Base-by-base conservation (phyloP, 106 monocot genomes). In the Ottelia alismoides region DNA sequence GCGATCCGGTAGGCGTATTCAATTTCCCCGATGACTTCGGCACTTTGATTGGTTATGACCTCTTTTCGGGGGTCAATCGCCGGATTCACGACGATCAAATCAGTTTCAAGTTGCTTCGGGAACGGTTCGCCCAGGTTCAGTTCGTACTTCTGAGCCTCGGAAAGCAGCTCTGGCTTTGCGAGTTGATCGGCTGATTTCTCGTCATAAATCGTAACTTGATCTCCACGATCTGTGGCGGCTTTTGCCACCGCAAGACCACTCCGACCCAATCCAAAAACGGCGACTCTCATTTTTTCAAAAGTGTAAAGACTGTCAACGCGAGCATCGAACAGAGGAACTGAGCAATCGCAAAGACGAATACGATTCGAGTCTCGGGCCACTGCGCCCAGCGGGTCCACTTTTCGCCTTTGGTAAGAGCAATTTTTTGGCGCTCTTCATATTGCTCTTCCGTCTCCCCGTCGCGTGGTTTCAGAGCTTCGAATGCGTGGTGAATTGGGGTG, bases 401-500 rank as follows among this genome's bases (percentile, higher is more conserved):
- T n/a, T n/a, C n/a, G 20, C 55, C 55, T 26, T 55, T 55, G 24
- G 27, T 11, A n/a, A n/a, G n/a, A n/a, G n/a, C n/a, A n/a, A n/a
- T n/a, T n/a, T n/a, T n/a, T n/a, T n/a, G n/a, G n/a, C n/a, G n/a
- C n/a, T n/a, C n/a, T n/a, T n/a, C n/a, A n/a, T n/a, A n/a, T n/a
- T n/a, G n/a, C n/a, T n/a, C n/a, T n/a, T n/a, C n/a, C n/a, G n/a
- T n/a, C n/a, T n/a, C n/a, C n/a, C n/a, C n/a, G n/a, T n/a, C n/a
- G n/a, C n/a, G n/a, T n/a, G n/a, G n/a, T n/a, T n/a, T n/a, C n/a
- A n/a, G n/a, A n/a, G n/a, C n/a, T 25, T 55, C 55, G 28, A 55
- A 55, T 6, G 23, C 24, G 55, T 55, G 55, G 22, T 55, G 55
- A 4, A 55, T 4, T 26, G 55, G 55, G 10, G 24, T 6, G 24